Evolutionary conservation across 2,329 filamentous ascomycete genomes (phyloP).

Genomic region (Diaporthe citri): DNA sequence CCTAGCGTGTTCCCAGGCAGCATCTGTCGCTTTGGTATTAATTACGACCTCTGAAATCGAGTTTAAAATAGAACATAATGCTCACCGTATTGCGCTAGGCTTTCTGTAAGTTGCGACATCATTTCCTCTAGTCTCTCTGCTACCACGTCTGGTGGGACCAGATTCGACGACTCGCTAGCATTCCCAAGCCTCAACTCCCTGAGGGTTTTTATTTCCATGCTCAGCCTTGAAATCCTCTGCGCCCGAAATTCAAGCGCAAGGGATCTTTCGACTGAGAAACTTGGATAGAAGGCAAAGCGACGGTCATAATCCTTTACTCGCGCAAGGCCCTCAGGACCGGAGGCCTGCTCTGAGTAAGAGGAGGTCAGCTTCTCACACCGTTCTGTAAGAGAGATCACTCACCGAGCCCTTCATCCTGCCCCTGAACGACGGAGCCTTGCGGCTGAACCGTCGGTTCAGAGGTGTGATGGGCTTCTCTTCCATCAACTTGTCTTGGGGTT

Average conservation of each 20-base stretch:
- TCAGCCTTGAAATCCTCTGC: background rate
- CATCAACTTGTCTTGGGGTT: background rate
- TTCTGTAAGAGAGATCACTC: background rate
- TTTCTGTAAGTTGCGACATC: conserved; percentile 9
- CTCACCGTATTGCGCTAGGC: conserved; percentile 15
- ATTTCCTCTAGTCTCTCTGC: background rate
- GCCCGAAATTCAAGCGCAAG: background rate
- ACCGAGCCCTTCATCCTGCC: background rate
- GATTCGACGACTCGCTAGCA: background rate
- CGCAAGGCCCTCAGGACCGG: background rate
- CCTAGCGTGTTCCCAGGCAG: background rate
- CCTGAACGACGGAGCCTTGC: fast-evolving
- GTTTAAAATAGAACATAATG: fast-evolving
- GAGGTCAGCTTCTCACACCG: background rate
- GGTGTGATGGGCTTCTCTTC: background rate
- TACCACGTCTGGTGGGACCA: fast-evolving
- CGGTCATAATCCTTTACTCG: conserved; percentile 22
- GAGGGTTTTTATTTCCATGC: background rate
- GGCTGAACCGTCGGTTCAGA: background rate
- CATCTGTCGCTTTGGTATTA: background rate
- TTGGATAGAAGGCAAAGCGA: conserved; percentile 26
- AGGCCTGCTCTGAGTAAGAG: background rate
- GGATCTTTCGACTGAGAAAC: background rate
- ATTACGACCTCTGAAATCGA: background rate
- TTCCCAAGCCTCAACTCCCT: background rate